These are phyloP conservation scores for Desmodesmus armatus DNA, from an alignment of 139 green algal genomes.

Conservation along the genomic window DNA sequence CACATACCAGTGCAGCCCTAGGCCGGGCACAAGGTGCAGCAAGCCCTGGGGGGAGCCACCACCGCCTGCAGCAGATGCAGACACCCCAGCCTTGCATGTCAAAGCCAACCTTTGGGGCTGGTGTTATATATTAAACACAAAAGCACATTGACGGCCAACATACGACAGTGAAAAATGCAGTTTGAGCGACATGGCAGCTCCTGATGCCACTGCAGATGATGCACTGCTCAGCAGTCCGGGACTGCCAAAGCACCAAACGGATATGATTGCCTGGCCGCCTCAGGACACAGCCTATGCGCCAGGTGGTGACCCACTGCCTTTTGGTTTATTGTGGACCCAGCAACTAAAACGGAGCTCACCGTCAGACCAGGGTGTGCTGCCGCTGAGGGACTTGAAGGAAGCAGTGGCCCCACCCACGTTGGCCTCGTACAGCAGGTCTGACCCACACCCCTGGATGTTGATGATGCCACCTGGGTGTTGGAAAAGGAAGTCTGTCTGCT, in stretches of 20 bases:
- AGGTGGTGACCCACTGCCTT: neutral
- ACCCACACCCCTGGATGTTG: neutral
- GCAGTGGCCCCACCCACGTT: neutral
- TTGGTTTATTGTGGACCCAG: neutral
- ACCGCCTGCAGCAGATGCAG: neutral
- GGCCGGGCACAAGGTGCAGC: constrained; percentile 28
- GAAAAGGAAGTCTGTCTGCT: neutral
- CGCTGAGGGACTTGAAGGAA: neutral
- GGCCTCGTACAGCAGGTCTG: neutral
- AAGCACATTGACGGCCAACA: neutral
- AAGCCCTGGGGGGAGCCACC: constrained; percentile 22
- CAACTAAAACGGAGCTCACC: neutral
- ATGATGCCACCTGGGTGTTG: neutral
- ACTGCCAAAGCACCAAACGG: neutral
- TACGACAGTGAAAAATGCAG: neutral
- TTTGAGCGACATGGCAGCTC: neutral
- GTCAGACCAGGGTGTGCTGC: neutral
- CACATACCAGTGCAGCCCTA: constrained; percentile 23
- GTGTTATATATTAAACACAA: neutral
- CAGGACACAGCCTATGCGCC: neutral
- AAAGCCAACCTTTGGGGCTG: neutral
- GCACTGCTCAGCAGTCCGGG: neutral
- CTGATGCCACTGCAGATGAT: neutral
- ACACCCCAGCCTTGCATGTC: neutral
- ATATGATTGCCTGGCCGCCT: neutral